Conservation (phyloP, 768 basidiomycete species). For the Dioszegia aurantiaca region DNA sequence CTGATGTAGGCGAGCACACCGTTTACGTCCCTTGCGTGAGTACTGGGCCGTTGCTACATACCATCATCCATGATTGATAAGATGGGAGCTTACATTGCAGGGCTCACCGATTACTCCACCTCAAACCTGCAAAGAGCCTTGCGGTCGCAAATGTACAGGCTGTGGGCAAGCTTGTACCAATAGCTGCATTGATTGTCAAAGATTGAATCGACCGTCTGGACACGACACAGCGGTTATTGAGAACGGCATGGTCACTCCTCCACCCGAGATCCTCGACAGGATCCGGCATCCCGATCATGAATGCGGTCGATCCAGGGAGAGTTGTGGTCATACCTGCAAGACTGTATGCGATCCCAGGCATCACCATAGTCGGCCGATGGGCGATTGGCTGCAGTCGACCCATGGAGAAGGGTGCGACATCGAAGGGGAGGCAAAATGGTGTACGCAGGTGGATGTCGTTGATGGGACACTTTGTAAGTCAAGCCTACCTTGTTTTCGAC, state of each 20-base stretch:
- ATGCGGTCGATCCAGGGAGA: not conserved
- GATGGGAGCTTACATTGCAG: not conserved
- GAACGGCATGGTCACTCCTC: constrained; percentile 1
- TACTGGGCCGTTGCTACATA: not conserved
- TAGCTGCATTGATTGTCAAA: constrained; percentile 59
- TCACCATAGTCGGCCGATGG: not conserved
- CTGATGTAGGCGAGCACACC: constrained; percentile 60
- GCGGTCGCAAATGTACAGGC: constrained; percentile 60
- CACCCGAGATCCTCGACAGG: not conserved
- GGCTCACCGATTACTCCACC: constrained; percentile 42
- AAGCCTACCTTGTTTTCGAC: not conserved
- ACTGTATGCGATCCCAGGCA: constrained; percentile 52
- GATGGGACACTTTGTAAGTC: constrained; percentile 1
- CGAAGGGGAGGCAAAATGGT: not conserved
- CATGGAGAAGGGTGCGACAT: not conserved
- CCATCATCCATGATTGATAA: too few relatives aligned
- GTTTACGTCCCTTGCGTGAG: not conserved
- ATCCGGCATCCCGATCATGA: not conserved
- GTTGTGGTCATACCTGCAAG: constrained; percentile 36
- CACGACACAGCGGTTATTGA: not conserved
- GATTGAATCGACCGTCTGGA: constrained; percentile 21
- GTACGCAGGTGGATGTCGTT: not conserved
- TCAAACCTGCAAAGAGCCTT: constrained; percentile 63
- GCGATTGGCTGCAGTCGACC: not conserved
- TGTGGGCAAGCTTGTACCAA: constrained; percentile 60